phyloP scores from a whole-genome alignment of 805 yeast genomes.

The Candida pini region DNA sequence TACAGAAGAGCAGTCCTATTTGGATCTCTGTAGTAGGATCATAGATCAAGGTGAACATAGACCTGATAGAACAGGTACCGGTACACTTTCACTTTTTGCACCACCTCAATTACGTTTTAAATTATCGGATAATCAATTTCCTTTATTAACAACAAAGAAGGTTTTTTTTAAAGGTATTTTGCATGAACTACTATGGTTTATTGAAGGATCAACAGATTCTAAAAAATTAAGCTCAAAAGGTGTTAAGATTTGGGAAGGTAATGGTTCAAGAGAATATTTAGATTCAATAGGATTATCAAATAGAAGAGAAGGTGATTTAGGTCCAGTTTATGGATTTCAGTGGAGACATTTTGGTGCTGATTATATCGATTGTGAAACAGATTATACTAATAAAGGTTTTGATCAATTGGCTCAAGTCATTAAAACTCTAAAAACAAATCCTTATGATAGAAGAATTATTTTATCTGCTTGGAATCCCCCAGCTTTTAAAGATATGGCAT shows the following conservation, averaged over 20 bases:
- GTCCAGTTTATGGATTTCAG: conserved; percentile 98
- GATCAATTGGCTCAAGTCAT: conserved; percentile 86
- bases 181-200: conserved; percentile 89
- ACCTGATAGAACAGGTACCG: conserved; percentile 97
- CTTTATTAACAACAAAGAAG: conserved; percentile 86
- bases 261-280: conserved; percentile 87
- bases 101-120: conserved; percentile 93
- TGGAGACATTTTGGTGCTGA: conserved; percentile 99
- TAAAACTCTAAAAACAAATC: conserved; percentile 74
- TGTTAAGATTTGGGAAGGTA: conserved; percentile 98
- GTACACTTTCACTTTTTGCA: conserved; percentile 84
- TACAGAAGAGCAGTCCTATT: conserved; percentile 76
- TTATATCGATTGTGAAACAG: conserved; percentile 79
- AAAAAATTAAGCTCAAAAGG: conserved; percentile 72
- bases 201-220: conserved; percentile 86
- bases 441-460: conserved; percentile 91
- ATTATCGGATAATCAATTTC: conserved; percentile 67
- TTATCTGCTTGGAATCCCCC: conserved; percentile 99
- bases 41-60: conserved; percentile 83
- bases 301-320: conserved; percentile 89
- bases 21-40: conserved; percentile 73
- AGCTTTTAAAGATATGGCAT: conserved; percentile 88
- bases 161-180: conserved; percentile 88
- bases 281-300: conserved; percentile 76
- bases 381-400: conserved; percentile 81